Conservation (phyloP, 1,139 yeast genomes). For the Yamadazyma kanchanaburiensis region DNA sequence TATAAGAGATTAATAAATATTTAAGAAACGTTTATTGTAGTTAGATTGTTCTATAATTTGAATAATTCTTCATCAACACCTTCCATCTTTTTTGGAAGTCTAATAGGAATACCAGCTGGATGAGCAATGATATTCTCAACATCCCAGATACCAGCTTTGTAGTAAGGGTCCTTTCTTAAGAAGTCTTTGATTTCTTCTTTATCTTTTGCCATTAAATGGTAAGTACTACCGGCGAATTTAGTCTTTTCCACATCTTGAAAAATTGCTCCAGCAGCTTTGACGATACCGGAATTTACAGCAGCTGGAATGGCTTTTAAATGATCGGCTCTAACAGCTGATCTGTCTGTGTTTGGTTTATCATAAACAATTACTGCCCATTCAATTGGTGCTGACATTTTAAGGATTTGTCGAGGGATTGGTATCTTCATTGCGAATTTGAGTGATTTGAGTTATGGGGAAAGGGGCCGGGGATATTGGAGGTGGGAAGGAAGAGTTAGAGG, state of each 20-base stretch:
- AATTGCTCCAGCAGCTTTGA: slow-evolving; percentile 66
- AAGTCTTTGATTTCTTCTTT: slow-evolving; percentile 63
- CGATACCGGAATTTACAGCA: slow-evolving; percentile 48
- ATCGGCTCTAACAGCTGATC: slow-evolving; percentile 50
- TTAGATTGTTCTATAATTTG: slow-evolving; percentile 9
- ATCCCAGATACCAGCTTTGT: slow-evolving; percentile 74
- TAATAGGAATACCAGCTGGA: slow-evolving; percentile 46
- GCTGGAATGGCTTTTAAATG: slow-evolving; percentile 59
- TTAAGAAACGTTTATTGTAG: not conserved
- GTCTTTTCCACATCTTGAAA: slow-evolving; percentile 48
- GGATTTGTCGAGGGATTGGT: too few relatives aligned
- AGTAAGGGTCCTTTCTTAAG: slow-evolving; percentile 62
- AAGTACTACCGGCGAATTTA: slow-evolving; percentile 68
- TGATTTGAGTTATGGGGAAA: too few relatives aligned
- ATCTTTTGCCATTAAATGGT: slow-evolving; percentile 59
- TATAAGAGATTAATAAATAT: not conserved
- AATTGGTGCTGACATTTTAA: slow-evolving; percentile 18
- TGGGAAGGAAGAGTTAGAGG: too few relatives aligned
- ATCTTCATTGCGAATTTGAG: too few relatives aligned
- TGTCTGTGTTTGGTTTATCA: slow-evolving; percentile 65
- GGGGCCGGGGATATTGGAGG: too few relatives aligned
- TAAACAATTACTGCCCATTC: slow-evolving; percentile 72
- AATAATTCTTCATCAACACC: slow-evolving; percentile 21
- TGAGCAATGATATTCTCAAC: slow-evolving; percentile 56
- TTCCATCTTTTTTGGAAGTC: slow-evolving; percentile 23